Conservation (phyloP, 2,329 filamentous ascomycete species). For the Xylaria sp. region DNA sequence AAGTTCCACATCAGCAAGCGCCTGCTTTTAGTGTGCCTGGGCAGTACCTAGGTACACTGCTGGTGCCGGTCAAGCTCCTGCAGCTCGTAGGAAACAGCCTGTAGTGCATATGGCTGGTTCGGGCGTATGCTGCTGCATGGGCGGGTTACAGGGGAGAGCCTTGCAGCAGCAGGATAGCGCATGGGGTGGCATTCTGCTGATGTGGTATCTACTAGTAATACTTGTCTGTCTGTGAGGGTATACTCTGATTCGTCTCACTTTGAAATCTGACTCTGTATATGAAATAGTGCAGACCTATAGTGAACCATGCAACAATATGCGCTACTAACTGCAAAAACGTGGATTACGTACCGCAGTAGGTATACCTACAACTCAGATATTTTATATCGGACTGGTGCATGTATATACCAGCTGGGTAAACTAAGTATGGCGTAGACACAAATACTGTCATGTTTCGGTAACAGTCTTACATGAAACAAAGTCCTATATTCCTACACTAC, state of each 20-base stretch:
- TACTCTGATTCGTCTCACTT: neutral
- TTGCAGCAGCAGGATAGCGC: slow-evolving; percentile 34
- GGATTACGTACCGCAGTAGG: neutral
- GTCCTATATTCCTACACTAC: neutral
- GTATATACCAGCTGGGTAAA: neutral
- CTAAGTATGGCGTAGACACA: neutral
- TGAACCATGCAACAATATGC: neutral
- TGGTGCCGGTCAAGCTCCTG: slow-evolving; percentile 27
- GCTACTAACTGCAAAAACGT: neutral
- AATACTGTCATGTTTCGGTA: neutral
- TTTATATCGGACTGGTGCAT: neutral
- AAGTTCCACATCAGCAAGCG: slow-evolving; percentile 19
- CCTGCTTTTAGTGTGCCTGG: slow-evolving; percentile 8
- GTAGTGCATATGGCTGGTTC: slow-evolving; percentile 43
- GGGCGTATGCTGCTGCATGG: slow-evolving; percentile 44
- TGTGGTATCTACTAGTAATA: neutral
- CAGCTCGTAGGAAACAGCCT: slow-evolving; percentile 33
- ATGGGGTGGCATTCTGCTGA: slow-evolving; percentile 27
- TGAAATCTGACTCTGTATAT: neutral
- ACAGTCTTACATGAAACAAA: neutral
- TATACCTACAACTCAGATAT: neutral
- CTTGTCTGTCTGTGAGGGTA: neutral
- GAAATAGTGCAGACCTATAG: neutral
- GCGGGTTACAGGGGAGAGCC: slow-evolving; percentile 32
- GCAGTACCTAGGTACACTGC: neutral